Evolutionary conservation across 805 yeast genomes (phyloP).

Genomic region (Ogataea ramenticola): DNA sequence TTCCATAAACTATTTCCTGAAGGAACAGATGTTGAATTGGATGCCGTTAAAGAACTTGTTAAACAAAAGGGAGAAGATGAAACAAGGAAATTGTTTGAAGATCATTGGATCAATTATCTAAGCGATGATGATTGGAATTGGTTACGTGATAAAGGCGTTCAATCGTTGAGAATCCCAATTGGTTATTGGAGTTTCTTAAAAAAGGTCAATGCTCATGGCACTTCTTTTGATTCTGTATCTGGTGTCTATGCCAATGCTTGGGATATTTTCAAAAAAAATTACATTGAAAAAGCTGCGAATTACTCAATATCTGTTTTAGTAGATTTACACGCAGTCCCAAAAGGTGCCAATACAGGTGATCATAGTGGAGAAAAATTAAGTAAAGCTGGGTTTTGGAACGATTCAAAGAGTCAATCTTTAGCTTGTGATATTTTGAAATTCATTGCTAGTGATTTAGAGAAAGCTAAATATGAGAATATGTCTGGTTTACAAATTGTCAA

Average conservation of each 20-base stretch:
- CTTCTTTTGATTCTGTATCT: conserved; percentile 52
- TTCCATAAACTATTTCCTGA: conserved; percentile 54
- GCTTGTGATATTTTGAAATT: conserved; percentile 48
- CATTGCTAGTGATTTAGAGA: conserved; percentile 50
- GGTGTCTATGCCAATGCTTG: conserved; percentile 69
- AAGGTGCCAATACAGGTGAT: conserved; percentile 82
- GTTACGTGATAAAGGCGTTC: conserved; percentile 61
- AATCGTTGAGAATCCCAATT: conserved; percentile 76
- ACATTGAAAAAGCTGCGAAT: conserved; percentile 52
- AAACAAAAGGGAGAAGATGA: conserved; percentile 44
- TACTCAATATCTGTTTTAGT: conserved; percentile 67
- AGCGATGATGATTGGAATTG: conserved; percentile 74
- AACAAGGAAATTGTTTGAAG: conserved; percentile 45
- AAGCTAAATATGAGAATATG: conserved; percentile 49
- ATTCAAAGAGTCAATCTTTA: conserved; percentile 30
- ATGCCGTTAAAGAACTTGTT: conserved; percentile 51
- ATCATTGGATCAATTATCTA: conserved; percentile 62
- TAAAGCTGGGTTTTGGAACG: conserved; percentile 59
- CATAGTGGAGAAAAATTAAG: conserved; percentile 71
- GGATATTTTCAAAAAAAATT: conserved; percentile 42
- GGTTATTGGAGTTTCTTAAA: conserved; percentile 68
- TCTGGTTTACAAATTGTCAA: conserved; percentile 82
- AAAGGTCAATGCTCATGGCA: conserved; percentile 45
- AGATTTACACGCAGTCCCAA: conserved; percentile 86
- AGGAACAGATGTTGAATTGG: conserved; percentile 61